Percentiles rank a stretch among this genome's conserved stretches.
Conservation (phyloP, 2,329 filamentous ascomycete genomes). For the Emergomyces africanus region DNA sequence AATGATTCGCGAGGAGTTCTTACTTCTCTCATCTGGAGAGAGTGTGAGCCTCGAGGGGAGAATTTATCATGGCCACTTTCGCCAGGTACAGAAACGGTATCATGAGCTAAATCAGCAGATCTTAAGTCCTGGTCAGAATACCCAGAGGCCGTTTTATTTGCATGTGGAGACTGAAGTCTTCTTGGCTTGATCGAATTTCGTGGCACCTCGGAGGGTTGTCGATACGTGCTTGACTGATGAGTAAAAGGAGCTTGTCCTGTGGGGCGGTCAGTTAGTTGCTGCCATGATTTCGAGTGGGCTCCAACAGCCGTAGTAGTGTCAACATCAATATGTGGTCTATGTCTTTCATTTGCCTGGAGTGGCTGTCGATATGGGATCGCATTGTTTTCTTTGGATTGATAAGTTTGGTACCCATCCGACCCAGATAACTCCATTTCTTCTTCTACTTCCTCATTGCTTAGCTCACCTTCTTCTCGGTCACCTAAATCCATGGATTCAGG, state of each 20-base stretch:
- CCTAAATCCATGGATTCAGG: constrained; percentile 21
- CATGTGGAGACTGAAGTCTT: background rate
- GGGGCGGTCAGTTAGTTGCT: background rate
- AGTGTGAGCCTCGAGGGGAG: background rate
- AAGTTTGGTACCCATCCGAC: background rate
- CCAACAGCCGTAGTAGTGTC: background rate
- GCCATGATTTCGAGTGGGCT: background rate
- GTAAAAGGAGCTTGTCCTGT: background rate
- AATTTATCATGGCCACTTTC: background rate
- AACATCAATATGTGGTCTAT: background rate
- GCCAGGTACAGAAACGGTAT: background rate
- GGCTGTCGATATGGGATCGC: background rate
- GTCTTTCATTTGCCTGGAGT: background rate
- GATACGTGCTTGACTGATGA: background rate
- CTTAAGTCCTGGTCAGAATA: background rate
- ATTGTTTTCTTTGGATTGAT: background rate
- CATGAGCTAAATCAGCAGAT: background rate
- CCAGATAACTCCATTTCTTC: background rate
- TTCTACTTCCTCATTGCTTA: constrained; percentile 51
- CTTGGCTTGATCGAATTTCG: background rate
- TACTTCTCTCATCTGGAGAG: background rate
- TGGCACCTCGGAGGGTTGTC: background rate
- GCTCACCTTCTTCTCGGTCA: constrained; percentile 60
- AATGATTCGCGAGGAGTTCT: background rate
- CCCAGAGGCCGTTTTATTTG: background rate